Conservation (phyloP, 1,139 yeast genomes). For the Pichia sp. region DNA sequence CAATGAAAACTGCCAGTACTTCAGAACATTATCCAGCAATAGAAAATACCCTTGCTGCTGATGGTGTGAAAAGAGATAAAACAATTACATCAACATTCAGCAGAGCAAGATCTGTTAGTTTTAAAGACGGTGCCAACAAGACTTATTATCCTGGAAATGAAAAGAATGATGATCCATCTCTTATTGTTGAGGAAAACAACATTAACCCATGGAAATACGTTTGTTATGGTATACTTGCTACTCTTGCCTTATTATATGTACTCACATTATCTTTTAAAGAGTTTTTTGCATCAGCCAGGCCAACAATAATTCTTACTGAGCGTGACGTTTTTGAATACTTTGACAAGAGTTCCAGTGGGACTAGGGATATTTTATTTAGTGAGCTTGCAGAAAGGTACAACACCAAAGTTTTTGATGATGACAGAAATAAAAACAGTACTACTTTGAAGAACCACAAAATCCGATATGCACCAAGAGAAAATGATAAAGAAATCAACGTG, state of each 20-base stretch:
- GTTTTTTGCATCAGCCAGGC: not conserved
- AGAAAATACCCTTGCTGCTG: not conserved
- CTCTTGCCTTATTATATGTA: conserved; percentile 5
- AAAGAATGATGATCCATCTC: not conserved
- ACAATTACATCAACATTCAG: not conserved
- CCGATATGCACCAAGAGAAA: conserved; percentile 6
- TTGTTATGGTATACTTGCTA: conserved; percentile 12
- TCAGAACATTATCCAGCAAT: not conserved
- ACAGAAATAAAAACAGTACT: not conserved
- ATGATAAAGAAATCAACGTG: conserved; percentile 5
- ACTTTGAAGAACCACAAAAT: not conserved
- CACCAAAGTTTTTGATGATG: not conserved
- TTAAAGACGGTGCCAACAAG: not conserved
- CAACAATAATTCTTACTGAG: conserved; percentile 4
- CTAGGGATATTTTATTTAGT: not conserved
- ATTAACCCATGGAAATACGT: conserved; percentile 15
- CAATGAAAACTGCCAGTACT: conserved; percentile 10
- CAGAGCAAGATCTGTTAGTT: conserved; percentile 11
- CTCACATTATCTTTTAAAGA: conserved; percentile 8
- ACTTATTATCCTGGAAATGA: not conserved
- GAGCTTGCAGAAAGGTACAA: not conserved
- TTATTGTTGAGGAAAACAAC: not conserved
- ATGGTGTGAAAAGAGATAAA: not conserved
- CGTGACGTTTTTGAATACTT: conserved; percentile 10
- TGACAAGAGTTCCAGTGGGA: conserved; percentile 3